Evolutionary conservation across 495 filamentous ascomycete genomes (phyloP).

Genomic region (Parathielavia hyrcaniae): DNA sequence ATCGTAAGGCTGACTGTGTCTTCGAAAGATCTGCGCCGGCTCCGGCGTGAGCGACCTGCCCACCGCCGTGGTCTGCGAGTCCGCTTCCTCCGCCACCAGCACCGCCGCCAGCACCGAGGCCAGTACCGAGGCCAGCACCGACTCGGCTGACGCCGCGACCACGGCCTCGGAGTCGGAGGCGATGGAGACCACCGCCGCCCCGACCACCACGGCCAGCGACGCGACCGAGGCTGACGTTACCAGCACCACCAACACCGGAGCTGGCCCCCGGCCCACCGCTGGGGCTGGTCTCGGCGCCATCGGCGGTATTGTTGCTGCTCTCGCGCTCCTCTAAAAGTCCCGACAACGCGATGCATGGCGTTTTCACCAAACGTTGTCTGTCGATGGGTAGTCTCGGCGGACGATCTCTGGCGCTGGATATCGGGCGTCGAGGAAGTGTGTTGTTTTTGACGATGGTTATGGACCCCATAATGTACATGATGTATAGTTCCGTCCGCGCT

Average conservation of each 20-base stretch:
- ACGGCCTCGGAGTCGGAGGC: constrained; percentile 23
- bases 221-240: constrained; percentile 22
- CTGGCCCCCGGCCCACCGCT: constrained; percentile 26
- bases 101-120: constrained; percentile 27
- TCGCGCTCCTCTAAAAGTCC: constrained; percentile 28
- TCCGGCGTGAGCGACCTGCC: constrained; percentile 35
- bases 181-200: constrained; percentile 17
- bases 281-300: constrained; percentile 30
- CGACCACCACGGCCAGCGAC: constrained; percentile 2
- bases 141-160: constrained; percentile 13
- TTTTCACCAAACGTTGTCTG: background rate
- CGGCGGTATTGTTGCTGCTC: constrained; percentile 30
- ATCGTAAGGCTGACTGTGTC: background rate
- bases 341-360: background rate
- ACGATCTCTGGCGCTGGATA: background rate
- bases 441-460: background rate
- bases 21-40: constrained; percentile 32
- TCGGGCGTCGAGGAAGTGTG: background rate
- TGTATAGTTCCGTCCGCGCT: constrained; percentile 3
- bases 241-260: constrained; percentile 14
- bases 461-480: background rate
- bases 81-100: constrained; percentile 15
- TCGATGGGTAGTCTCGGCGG: background rate
- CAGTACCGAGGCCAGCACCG: constrained; percentile 23
- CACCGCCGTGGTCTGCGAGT: constrained; percentile 27